These are phyloP conservation scores for Spathaspora sp. DNA, from an alignment of 805 yeast genomes.

Conservation along the genomic window DNA sequence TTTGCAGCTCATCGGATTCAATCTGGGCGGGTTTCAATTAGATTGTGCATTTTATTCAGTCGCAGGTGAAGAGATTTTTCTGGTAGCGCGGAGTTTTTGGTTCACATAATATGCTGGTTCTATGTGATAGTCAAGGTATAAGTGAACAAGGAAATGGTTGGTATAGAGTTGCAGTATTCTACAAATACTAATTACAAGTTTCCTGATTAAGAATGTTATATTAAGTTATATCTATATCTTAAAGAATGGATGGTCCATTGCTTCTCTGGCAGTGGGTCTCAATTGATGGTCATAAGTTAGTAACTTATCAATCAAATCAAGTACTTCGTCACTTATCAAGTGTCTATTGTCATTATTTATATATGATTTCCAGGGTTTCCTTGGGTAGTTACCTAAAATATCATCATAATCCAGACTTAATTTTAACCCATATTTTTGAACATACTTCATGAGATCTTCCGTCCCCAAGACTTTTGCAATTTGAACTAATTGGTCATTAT, in stretches of 20 bases:
- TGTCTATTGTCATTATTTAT: conserved; percentile 66
- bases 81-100: background rate
- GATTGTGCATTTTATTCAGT: background rate
- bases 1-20: background rate
- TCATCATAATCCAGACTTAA: conserved; percentile 76
- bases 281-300: conserved; percentile 85
- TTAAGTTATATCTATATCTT: conserved; percentile 9
- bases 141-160: no score
- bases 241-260: conserved; percentile 64
- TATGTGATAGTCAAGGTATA: no score
- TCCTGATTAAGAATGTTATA: background rate
- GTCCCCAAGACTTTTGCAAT: conserved; percentile 87
- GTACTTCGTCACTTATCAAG: conserved; percentile 60
- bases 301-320: conserved; percentile 78
- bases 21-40: background rate
- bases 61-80: background rate
- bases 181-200: conserved; percentile 21
- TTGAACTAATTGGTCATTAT: conserved; percentile 87
- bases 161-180: no score
- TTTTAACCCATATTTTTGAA: conserved; percentile 65
- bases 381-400: conserved; percentile 61
- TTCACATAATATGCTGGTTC: no score
- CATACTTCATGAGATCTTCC: conserved; percentile 66
- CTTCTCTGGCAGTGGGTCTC: conserved; percentile 84
- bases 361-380: conserved; percentile 85